Evolutionary conservation across 2,329 filamentous ascomycete genomes (phyloP).

Genomic region (Tolypocladium pustulatum): DNA sequence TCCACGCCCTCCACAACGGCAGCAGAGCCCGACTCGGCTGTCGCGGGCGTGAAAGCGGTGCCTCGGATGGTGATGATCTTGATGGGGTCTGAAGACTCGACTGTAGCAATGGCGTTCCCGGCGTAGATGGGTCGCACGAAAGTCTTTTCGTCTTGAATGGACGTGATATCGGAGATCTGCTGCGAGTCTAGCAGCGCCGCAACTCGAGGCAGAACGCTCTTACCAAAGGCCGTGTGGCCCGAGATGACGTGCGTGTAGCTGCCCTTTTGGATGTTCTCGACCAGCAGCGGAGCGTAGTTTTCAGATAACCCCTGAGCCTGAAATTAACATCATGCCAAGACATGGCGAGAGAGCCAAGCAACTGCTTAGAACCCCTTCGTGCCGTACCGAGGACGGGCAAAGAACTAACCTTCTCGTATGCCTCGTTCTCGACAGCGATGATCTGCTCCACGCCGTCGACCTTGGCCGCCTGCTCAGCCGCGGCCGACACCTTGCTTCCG

Average conservation of each 20-base stretch:
- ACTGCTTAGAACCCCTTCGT: too few species aligned
- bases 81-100: conserved; percentile 75
- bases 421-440: conserved; percentile 74
- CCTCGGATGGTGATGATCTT: conserved; percentile 91
- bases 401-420: conserved; percentile 72
- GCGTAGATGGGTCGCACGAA: conserved; percentile 97
- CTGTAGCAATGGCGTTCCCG: conserved; percentile 92
- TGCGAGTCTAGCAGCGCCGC: conserved; percentile 86
- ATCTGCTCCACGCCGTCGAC: conserved; percentile 87
- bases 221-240: conserved; percentile 90
- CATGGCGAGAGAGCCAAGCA: neutral
- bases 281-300: conserved; percentile 84
- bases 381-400: neutral
- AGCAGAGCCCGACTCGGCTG: conserved; percentile 62
- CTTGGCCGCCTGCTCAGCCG: conserved; percentile 78
- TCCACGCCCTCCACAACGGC: conserved; percentile 73
- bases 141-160: conserved; percentile 79
- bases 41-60: conserved; percentile 75
- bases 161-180: conserved; percentile 86
- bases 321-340: neutral
- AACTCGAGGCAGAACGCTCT: conserved; percentile 84
- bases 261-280: conserved; percentile 94
- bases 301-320: conserved; percentile 69
- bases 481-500: conserved; percentile 62
- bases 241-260: conserved; percentile 87